phyloP scores from a whole-genome alignment of 495 filamentous ascomycete genomes.

The Cladorrhinum samala region DNA sequence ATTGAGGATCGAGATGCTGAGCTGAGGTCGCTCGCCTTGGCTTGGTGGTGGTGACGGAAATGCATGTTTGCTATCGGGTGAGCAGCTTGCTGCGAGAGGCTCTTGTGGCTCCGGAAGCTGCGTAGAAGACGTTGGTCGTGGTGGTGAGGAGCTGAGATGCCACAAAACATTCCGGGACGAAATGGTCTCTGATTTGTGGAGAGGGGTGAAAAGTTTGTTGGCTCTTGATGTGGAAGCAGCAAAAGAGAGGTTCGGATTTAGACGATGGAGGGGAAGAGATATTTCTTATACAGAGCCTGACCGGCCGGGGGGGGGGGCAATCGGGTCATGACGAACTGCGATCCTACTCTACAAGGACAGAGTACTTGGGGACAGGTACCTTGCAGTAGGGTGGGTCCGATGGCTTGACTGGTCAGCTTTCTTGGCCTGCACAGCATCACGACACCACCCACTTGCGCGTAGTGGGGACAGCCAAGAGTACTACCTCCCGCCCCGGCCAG shows the following conservation, averaged over 20 bases:
- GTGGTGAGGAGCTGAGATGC: slow-evolving; percentile 10
- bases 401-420: slow-evolving; percentile 1
- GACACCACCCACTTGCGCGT: neutral
- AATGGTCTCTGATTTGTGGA: too few species aligned
- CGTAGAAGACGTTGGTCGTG: slow-evolving; percentile 22
- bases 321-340: slow-evolving; percentile 2
- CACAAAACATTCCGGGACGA: slow-evolving; percentile 23
- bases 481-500: neutral
- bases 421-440: neutral
- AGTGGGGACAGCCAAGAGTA: neutral
- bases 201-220: too few species aligned
- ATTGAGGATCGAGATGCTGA: slow-evolving; percentile 20
- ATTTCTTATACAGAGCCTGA: neutral
- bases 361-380: neutral
- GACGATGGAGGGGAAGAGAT: neutral
- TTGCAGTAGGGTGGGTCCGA: neutral
- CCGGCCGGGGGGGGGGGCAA: neutral
- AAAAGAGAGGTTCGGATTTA: neutral
- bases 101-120: slow-evolving; percentile 29
- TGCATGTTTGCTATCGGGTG: slow-evolving; percentile 11
- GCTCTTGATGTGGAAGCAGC: neutral
- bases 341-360: neutral
- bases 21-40: slow-evolving; percentile 23
- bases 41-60: slow-evolving; percentile 10
- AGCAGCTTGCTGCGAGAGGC: slow-evolving; percentile 8